Evolutionary conservation across 1,139 yeast species (phyloP).

Genomic region (Kluyveromyces marxianus): DNA sequence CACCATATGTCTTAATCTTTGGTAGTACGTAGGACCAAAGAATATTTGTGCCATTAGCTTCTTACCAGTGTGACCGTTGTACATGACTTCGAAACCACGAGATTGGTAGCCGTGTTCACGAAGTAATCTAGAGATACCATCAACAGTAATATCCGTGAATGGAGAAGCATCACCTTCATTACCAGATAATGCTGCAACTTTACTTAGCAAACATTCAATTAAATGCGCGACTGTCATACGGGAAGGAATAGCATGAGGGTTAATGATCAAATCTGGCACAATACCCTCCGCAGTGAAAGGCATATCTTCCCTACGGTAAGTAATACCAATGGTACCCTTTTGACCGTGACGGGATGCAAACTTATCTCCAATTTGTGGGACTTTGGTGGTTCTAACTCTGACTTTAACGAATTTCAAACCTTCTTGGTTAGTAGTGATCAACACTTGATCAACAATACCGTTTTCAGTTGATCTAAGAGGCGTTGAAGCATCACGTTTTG

Average conservation of each 20-base stretch:
- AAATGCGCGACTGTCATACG: slow-evolving; percentile 99
- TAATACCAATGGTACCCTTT: slow-evolving; percentile 99
- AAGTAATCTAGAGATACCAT: slow-evolving; percentile 82
- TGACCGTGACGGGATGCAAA: slow-evolving; percentile 99
- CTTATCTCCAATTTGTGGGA: slow-evolving; percentile 98
- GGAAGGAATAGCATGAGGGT: slow-evolving; percentile 99
- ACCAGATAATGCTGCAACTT: slow-evolving; percentile 92
- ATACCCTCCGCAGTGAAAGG: slow-evolving; percentile 96
- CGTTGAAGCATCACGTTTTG: slow-evolving; percentile 97
- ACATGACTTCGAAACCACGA: slow-evolving; percentile 97
- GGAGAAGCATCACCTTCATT: slow-evolving; percentile 99
- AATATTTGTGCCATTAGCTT: slow-evolving; percentile 96
- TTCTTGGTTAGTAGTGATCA: slow-evolving; percentile 94
- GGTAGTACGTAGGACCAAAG: slow-evolving; percentile 98
- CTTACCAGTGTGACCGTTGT: slow-evolving; percentile 97
- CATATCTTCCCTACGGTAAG: slow-evolving; percentile 98
- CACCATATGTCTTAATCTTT: slow-evolving; percentile 97
- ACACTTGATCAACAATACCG: slow-evolving; percentile 97
- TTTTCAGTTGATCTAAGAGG: slow-evolving; percentile 95
- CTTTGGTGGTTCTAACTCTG: slow-evolving; percentile 96
- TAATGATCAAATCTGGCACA: slow-evolving; percentile 93
- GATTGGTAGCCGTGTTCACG: slow-evolving; percentile 97
- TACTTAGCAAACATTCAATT: slow-evolving; percentile 92
- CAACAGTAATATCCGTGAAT: slow-evolving; percentile 95
- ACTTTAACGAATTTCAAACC: slow-evolving; percentile 96